Conservation (phyloP, 1,139 yeast genomes). For the Magnusiomyces magnusii region DNA sequence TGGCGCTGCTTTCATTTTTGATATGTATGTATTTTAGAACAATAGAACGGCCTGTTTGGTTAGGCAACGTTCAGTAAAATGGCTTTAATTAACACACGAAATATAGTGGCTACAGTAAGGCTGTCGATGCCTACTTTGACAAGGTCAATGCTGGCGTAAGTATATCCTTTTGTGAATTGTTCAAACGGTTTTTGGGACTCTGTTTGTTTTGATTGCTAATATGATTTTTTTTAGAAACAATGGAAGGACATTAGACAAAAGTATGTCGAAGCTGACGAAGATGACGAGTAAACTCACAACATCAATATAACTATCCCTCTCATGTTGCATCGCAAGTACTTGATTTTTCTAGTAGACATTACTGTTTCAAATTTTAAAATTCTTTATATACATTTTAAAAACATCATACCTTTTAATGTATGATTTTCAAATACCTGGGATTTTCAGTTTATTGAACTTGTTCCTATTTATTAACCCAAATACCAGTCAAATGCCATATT, state of each 20-base stretch:
- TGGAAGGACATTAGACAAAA: slow-evolving; percentile 88
- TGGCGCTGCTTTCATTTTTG: slow-evolving; percentile 84
- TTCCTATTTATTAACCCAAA: too few species aligned
- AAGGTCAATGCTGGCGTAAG: slow-evolving; percentile 71
- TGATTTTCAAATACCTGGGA: neutral
- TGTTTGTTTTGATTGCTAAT: neutral
- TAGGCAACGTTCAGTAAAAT: too few species aligned
- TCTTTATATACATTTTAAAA: neutral
- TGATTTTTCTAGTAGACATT: neutral
- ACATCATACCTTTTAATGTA: neutral
- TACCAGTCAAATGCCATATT: too few species aligned
- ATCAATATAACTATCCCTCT: neutral
- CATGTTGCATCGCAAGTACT: neutral
- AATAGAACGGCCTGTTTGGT: neutral
- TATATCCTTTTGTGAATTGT: slow-evolving; percentile 1
- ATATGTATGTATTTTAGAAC: slow-evolving; percentile 40
- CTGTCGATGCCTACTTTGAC: slow-evolving; percentile 77
- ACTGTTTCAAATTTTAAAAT: neutral
- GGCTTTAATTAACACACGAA: neutral
- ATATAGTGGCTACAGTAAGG: slow-evolving; percentile 56
- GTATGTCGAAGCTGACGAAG: slow-evolving; percentile 35
- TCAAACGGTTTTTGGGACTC: neutral
- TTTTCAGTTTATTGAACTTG: too few species aligned
- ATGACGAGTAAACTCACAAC: slow-evolving; percentile 24
- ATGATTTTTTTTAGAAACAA: slow-evolving; percentile 45